Evolutionary conservation across 2,329 filamentous ascomycete genomes (phyloP).

Genomic region (Exophiala xenobiotica): DNA sequence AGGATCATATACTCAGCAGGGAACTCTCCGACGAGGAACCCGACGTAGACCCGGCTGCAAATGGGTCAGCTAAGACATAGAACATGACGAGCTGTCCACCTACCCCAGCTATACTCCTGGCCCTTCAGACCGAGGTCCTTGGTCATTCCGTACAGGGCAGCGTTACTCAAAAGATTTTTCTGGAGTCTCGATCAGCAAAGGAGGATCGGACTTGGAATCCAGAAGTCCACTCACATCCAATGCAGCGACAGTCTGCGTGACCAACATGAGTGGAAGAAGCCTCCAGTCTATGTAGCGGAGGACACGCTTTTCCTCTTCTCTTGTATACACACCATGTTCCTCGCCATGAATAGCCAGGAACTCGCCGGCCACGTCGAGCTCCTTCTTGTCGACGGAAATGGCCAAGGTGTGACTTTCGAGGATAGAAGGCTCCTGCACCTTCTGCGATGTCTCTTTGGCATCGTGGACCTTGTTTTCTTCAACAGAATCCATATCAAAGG

Average conservation of each 20-base stretch:
- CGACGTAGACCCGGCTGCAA: conserved; percentile 32
- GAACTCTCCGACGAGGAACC: conserved; percentile 41
- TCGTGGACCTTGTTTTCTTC: no score
- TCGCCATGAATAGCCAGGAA: no score
- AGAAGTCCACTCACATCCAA: conserved; percentile 62
- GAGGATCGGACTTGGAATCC: conserved; percentile 40
- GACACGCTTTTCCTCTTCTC: no score
- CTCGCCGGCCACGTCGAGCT: no score
- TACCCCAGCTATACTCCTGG: conserved; percentile 42
- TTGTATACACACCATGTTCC: no score
- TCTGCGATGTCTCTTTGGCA: no score
- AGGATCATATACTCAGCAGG: conserved; percentile 42
- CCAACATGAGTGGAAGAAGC: conserved; percentile 57
- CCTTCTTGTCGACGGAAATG: no score
- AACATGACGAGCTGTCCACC: no score
- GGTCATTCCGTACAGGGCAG: background rate
- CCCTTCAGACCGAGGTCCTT: background rate
- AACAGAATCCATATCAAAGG: no score
- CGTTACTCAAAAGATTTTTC: background rate
- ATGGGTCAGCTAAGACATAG: no score
- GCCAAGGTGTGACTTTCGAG: no score
- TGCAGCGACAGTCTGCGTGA: conserved; percentile 60
- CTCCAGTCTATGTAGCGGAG: conserved; percentile 57
- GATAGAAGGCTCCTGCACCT: no score
- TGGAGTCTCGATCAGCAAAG: background rate